phyloP scores from a whole-genome alignment of 805 yeast genomes.

The Groenewaldozyma salmanticensis region DNA sequence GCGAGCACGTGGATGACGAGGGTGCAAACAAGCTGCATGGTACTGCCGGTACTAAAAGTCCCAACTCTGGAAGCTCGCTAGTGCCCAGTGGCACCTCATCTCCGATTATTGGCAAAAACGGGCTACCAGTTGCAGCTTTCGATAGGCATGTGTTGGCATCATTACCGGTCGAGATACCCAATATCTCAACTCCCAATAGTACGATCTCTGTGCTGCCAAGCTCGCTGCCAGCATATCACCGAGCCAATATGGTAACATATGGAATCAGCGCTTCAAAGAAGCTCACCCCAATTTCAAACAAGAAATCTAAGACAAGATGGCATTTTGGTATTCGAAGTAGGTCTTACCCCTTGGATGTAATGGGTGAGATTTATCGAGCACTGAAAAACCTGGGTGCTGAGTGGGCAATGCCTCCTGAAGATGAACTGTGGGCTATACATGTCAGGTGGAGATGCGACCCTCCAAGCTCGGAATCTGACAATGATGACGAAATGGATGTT shows the following conservation, averaged over 20 bases:
- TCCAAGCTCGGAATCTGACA: slow-evolving; percentile 5
- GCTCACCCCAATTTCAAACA: slow-evolving; percentile 41
- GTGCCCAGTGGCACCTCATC: neutral
- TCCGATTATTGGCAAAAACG: slow-evolving; percentile 14
- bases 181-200: slow-evolving; percentile 45
- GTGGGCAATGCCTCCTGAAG: slow-evolving; percentile 93
- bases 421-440: slow-evolving; percentile 90
- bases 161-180: slow-evolving; percentile 18
- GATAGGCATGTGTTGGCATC: slow-evolving; percentile 30
- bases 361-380: slow-evolving; percentile 97
- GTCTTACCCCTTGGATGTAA: slow-evolving; percentile 93
- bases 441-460: slow-evolving; percentile 77
- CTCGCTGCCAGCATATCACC: slow-evolving; percentile 86
- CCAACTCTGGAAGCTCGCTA: slow-evolving; percentile 3
- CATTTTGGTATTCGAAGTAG: slow-evolving; percentile 96
- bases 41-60: slow-evolving; percentile 1
- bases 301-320: slow-evolving; percentile 93
- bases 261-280: slow-evolving; percentile 39
- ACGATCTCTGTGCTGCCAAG: slow-evolving; percentile 91
- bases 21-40: neutral
- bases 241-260: slow-evolving; percentile 75
- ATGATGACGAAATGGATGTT: slow-evolving; percentile 14
- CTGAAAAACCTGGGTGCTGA: slow-evolving; percentile 90
- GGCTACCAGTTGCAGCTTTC: slow-evolving; percentile 31
- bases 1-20: slow-evolving; percentile 9